A percentile compares a stretch with the other conserved stretches of the same genome.
Conservation (phyloP, 306 rosid genomes). For the Lathyrus tuberosus region DNA sequence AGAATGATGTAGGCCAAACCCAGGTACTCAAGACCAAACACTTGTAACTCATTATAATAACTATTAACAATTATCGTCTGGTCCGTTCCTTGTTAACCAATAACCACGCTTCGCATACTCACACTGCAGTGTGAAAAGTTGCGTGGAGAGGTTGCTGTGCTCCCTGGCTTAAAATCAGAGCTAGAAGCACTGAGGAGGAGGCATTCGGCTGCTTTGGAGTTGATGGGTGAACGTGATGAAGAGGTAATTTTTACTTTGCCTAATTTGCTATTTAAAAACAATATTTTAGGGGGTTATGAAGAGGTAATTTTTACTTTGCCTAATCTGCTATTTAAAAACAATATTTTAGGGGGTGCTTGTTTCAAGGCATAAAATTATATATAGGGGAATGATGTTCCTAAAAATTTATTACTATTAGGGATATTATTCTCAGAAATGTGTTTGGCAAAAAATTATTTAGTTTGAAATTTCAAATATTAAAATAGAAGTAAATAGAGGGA, state of each 20-base stretch:
- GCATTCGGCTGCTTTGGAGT: constrained; percentile 96
- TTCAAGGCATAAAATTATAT: neutral
- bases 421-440: neutral
- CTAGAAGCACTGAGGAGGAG: constrained; percentile 93
- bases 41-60: neutral
- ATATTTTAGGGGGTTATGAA: constrained; percentile 58
- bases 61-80: constrained; percentile 5
- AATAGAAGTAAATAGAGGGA: neutral
- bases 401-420: neutral
- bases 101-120: constrained; percentile 22
- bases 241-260: constrained; percentile 62
- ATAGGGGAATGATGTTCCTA: neutral
- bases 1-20: neutral
- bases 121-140: constrained; percentile 86
- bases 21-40: neutral
- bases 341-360: neutral
- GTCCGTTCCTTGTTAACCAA: constrained; percentile 23
- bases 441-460: neutral
- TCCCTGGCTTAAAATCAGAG: constrained; percentile 93
- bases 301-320: constrained; percentile 62
- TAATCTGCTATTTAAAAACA: constrained; percentile 4
- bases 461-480: neutral
- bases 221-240: constrained; percentile 99
- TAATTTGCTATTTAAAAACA: constrained; percentile 4
- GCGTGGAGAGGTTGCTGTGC: constrained; percentile 69